Conservation (phyloP, 345 rosid species). For the Populus pruinosa region DNA sequence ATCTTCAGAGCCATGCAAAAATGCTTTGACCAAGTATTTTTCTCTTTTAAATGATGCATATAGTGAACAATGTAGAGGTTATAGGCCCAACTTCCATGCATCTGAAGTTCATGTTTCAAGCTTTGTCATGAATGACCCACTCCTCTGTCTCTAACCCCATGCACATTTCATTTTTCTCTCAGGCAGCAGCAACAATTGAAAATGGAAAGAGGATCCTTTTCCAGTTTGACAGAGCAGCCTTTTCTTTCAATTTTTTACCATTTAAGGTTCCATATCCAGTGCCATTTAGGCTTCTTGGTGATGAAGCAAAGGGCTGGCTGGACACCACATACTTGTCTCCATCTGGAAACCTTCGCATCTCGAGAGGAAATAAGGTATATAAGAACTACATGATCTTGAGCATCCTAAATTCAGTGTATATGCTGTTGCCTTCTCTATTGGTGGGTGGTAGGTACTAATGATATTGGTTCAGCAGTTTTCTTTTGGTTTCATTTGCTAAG, state of each 20-base stretch:
- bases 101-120: neutral
- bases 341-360: constrained; percentile 83
- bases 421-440: neutral
- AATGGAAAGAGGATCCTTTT: constrained; percentile 67
- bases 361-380: constrained; percentile 90
- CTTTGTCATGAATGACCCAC: neutral
- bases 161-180: constrained; percentile 1
- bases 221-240: constrained; percentile 75
- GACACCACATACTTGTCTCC: constrained; percentile 81
- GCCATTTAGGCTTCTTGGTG: constrained; percentile 92
- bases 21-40: neutral
- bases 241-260: constrained; percentile 75
- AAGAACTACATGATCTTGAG: neutral
- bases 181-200: constrained; percentile 79
- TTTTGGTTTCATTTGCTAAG: constrained; percentile 16
- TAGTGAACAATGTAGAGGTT: neutral
- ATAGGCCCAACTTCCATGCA: neutral
- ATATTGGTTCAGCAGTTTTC: neutral
- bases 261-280: constrained; percentile 94
- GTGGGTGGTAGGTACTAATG: neutral
- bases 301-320: constrained; percentile 95
- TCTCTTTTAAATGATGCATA: neutral
- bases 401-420: neutral
- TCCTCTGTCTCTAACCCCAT: neutral
- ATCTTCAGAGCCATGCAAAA: neutral